Conservation (phyloP, 306 rosid genomes). For the Elaeagnus macrophylla region DNA sequence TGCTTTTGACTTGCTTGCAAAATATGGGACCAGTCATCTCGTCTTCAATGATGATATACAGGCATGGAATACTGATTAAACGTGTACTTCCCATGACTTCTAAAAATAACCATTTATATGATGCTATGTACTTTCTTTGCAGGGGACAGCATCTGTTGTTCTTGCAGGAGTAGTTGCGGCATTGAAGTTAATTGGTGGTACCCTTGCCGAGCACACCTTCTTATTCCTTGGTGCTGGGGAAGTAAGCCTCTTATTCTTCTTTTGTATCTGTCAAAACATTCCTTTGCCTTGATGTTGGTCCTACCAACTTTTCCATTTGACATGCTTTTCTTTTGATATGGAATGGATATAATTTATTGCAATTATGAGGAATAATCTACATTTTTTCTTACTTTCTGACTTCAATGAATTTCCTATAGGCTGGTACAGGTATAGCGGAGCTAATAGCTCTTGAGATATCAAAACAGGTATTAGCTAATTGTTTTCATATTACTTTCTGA, state of each 20-base stretch:
- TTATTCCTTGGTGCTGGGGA: slow-evolving; percentile 99
- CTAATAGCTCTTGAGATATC: slow-evolving; percentile 89
- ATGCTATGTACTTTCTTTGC: slow-evolving; percentile 18
- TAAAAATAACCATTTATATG: not conserved
- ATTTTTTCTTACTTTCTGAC: slow-evolving; percentile 12
- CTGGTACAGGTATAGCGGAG: slow-evolving; percentile 95
- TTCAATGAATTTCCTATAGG: slow-evolving; percentile 35
- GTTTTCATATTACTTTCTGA: not conserved
- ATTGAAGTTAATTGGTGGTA: slow-evolving; percentile 65
- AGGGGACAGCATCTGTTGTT: slow-evolving; percentile 98
- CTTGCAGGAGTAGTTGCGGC: slow-evolving; percentile 90
- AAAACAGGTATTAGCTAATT: slow-evolving; percentile 36
- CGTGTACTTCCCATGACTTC: too few relatives aligned
- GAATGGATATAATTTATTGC: too few relatives aligned
- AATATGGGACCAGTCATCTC: slow-evolving; percentile 68
- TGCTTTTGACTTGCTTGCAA: slow-evolving; percentile 85
- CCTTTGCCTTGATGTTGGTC: not conserved
- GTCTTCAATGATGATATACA: slow-evolving; percentile 97
- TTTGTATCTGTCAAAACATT: not conserved
- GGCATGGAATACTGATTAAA: slow-evolving; percentile 25
- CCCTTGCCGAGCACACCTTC: slow-evolving; percentile 64
- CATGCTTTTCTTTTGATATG: too few relatives aligned
- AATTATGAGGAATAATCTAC: not conserved
- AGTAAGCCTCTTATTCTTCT: slow-evolving; percentile 25
- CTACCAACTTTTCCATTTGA: too few relatives aligned